Evolutionary conservation across 352 stramenopile genomes (phyloP), one percentile per base, ranked within the genome.

Genomic region (Globisporangium spiculum): DNA sequence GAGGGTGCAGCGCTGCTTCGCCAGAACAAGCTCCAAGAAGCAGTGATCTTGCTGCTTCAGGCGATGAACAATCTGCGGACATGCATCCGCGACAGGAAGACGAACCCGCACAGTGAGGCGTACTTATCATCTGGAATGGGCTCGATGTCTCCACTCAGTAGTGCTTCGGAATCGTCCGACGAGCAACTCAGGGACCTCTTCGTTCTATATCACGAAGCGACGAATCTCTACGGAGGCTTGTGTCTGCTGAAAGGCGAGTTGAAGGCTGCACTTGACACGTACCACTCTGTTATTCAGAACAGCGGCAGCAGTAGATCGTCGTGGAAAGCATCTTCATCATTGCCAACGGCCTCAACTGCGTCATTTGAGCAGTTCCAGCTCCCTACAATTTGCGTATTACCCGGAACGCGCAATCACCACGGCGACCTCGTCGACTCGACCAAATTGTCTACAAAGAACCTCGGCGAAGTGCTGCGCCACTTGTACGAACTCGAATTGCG

Each of bases 211-310:
- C 73, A 83, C 38, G 67, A 78, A 44, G 75, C 75, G 1, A 72
- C 71, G 5, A 84, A 85, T n/a, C 18, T 87, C 16, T 84, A 84
- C 26, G 79, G 75, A 18, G 77, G 77, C 1, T 26, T 83, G n/a
- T 87, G 77, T 22, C 60, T 90, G 9, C 70, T 86, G 66, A 77
- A 86, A 63, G 81, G 79, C 0, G 79, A 90, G 22, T 44, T 90
- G 22, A 76, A 83, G 24, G 60, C 68, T 1, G 78, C 81, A 14
- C 72, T 90, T 5, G 81, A 90, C 46, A 84, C 75, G 5, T 86
- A 81, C 50, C 74, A 67, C 52, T 78, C 72, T 0, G 68, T 86
- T 8, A 65, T 75, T 0, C 71, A 81, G 48, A 61, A 16, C 16
- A 36, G 10, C 20, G 30, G 4, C 18, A 46, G 14, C 12, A 50